Evolutionary conservation across 306 rosid genomes (phyloP).

Genomic region (Rubus parviflorus): DNA sequence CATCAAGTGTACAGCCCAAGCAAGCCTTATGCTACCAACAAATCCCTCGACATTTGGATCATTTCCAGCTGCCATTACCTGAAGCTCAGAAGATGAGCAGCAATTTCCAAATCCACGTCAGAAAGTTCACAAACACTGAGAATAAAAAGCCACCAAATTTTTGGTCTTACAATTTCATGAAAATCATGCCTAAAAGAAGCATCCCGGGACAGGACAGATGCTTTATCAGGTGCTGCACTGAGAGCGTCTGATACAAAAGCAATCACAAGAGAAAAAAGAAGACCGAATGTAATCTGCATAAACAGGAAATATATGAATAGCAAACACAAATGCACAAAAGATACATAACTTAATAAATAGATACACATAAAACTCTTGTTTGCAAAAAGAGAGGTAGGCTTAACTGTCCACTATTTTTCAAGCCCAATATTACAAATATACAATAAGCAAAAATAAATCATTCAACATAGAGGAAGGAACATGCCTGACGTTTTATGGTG

Average conservation of each 20-base stretch:
- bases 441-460: constrained; percentile 8
- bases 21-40: constrained; percentile 72
- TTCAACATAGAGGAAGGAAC: constrained; percentile 21
- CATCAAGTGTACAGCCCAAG: constrained; percentile 94
- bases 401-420: background rate
- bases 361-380: background rate
- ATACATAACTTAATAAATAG: background rate
- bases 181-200: constrained; percentile 74
- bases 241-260: constrained; percentile 85
- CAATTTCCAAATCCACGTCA: constrained; percentile 25
- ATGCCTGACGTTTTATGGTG: constrained; percentile 69
- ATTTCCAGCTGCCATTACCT: constrained; percentile 81
- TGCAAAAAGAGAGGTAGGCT: background rate
- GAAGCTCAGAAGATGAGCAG: constrained; percentile 28
- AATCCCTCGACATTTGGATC: constrained; percentile 75
- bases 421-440: constrained; percentile 1
- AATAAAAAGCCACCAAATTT: constrained; percentile 18
- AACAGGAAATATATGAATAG: constrained; percentile 17
- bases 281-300: constrained; percentile 86
- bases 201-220: constrained; percentile 70
- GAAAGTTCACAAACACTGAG: constrained; percentile 21
- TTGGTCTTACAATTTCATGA: constrained; percentile 72
- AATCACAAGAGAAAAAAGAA: constrained; percentile 81
- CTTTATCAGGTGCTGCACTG: constrained; percentile 82
- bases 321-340: background rate